Base-by-base conservation (phyloP, 768 basidiomycete species). In the Phlebiopsis gigantea region DNA sequence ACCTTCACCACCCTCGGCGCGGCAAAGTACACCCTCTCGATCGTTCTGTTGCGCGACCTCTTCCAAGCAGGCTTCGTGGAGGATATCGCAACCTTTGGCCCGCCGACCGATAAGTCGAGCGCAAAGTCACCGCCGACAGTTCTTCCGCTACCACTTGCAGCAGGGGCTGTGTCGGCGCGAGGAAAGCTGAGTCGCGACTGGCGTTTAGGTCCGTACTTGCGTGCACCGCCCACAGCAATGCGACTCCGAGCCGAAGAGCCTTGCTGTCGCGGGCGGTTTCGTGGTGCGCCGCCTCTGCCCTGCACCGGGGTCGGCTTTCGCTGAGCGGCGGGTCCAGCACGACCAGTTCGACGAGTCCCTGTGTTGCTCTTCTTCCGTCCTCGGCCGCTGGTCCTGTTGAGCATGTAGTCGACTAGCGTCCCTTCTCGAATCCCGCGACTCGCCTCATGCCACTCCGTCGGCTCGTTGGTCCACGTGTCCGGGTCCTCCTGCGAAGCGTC, bases 381-480 rank as follows among this genome's bases (percentile, higher is more conserved):
- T 5, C 25, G 2, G 24, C 10, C 29, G 49, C 53, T 5, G 54
- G 57, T 44, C 12, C 55, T 22, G 29, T 43, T 53, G 47, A 90
- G 63, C 87, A 90, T 90, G 66, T 81, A 82, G 61, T 89, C 84
- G 46, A 90, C 86, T 51, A 87, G 66, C 63, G 81, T 66, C 65
- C 76, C 59, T 74, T 77, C 67, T 71, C 75, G 54, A 62, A 69
- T 57, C 30, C 59, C 64, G 24, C 65, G 31, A 15, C 31, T 29
- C 2, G 55, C 57, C 21, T 55, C 46, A 3, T 39, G 34, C 26
- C 39, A n/a, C 30, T 65, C 26, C n/a, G 49, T 29, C 63, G 43
- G 75, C 74, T 17, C 68, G 62, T 43, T 61, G 42, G 41, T 52
- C 42, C 22, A 30, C 15, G 44, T 42, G 28, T 58, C 51, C 5